Base-by-base conservation (phyloP, 179 eudicot species). In the Patellifolia procumbens region DNA sequence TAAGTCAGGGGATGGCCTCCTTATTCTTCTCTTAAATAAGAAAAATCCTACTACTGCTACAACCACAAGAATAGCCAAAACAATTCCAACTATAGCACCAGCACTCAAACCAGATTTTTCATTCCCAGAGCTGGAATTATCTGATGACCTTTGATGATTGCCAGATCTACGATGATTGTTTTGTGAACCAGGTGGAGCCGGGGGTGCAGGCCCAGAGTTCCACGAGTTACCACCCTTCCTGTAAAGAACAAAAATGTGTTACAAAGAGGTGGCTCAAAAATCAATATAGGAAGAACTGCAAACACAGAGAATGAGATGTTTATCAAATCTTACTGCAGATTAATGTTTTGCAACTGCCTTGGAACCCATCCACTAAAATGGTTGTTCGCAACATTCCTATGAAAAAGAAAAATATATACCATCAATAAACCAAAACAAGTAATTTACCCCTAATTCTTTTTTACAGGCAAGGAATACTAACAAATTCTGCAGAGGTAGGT, bases 281-380 rank as follows among this genome's bases (percentile, higher is more conserved):
- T 45, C 29, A 9, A 24, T 51, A 15, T 7, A 46, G 28, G 13
- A 35, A 42, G n/a, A 32, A 55, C 29, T 20, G 11, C 2, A 34
- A 53, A 75, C 60, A 26, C 28, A 26, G 45, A 37, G 56, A n/a
- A 43, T 61, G 45, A 35, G 48, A 26, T 51, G 63, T 32, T 37
- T 4, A 20, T 68, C 69, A 70, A 81, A 67, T 78, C 95, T 87
- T 89, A 95, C 99, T 89, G 88, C 74, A 86, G 73, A 85, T 94
- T 89, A 79, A 90, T 91, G 84, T 84, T 78, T 83, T 86, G 89
- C 82, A 95, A 75, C 82, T 82, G 89, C 35, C 70, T 80, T 17
- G 99, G 99, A 84, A 95, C 75, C 97, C 97, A 95, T 81, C 99
- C 99, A 61, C 79, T 93, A 74, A 95, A 95, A 48, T 75, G 88